These are phyloP conservation scores for Nelumbo lutea DNA, from an alignment of 164 flowering plant species.

Conservation along the genomic window DNA sequence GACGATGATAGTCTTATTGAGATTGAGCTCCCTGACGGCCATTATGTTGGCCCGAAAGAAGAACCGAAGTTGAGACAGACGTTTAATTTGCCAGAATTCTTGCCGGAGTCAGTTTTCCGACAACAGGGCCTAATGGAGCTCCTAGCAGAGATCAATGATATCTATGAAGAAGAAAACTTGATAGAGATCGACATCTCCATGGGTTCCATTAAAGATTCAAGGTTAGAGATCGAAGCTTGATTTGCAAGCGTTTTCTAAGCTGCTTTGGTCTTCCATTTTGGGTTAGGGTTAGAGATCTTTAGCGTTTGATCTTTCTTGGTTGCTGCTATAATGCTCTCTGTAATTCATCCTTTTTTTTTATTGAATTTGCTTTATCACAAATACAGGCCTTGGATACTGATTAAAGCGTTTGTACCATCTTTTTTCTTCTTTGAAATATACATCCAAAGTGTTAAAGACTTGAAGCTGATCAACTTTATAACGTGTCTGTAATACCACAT, in stretches of 20 bases:
- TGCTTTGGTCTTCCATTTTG: neutral
- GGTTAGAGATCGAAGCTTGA: constrained; percentile 38
- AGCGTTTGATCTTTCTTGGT: neutral
- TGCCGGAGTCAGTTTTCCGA: constrained; percentile 25
- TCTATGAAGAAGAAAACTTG: constrained; percentile 54
- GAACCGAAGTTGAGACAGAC: constrained; percentile 16
- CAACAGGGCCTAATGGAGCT: constrained; percentile 47
- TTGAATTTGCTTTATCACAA: neutral
- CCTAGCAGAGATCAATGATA: constrained; percentile 54
- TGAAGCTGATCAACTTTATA: too few species aligned
- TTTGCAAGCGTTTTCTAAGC: neutral
- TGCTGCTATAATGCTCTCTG: constrained; percentile 1
- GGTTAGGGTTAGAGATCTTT: constrained; percentile 4
- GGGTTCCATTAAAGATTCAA: constrained; percentile 48
- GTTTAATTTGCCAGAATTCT: constrained; percentile 25
- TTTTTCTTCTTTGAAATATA: too few species aligned
- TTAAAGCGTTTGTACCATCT: too few species aligned
- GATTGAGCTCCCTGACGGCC: constrained; percentile 70
- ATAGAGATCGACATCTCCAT: constrained; percentile 64
- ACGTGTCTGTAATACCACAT: too few species aligned
- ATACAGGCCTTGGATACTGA: constrained; percentile 13
- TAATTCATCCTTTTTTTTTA: neutral
- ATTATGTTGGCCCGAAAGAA: constrained; percentile 31
- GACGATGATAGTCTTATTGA: constrained; percentile 88
- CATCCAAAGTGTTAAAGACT: too few species aligned